Evolutionary conservation across 164 flowering plant genomes (phyloP).

Genomic region (Piper longum): DNA sequence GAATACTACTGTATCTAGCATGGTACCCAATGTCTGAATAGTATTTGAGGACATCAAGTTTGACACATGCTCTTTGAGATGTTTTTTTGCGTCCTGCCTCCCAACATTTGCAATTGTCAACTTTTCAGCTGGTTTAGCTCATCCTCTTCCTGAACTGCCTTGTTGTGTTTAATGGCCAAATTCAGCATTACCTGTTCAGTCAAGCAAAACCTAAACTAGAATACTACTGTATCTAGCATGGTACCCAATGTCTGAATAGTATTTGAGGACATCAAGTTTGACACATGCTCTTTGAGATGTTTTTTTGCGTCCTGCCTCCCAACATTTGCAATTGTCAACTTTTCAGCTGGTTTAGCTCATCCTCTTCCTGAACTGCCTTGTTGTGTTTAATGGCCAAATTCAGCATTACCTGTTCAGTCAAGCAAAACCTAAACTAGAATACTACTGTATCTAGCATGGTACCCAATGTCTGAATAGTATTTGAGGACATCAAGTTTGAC

Average conservation of each 20-base stretch:
- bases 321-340: conserved; percentile 84
- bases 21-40: conserved; percentile 72
- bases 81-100: conserved; percentile 63
- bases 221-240: conserved; percentile 25
- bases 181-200: conserved; percentile 68
- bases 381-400: conserved; percentile 69
- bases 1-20: conserved; percentile 18
- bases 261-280: conserved; percentile 76
- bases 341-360: conserved; percentile 68
- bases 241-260: conserved; percentile 78
- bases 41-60: conserved; percentile 86
- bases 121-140: conserved; percentile 77
- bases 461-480: conserved; percentile 74
- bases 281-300: conserved; percentile 24
- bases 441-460: conserved; percentile 33
- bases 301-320: conserved; percentile 77
- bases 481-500: conserved; percentile 67
- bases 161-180: conserved; percentile 73
- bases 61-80: conserved; percentile 23
- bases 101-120: conserved; percentile 88
- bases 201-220: no score
- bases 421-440: neutral
- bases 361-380: conserved; percentile 49
- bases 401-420: conserved; percentile 62
- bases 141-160: conserved; percentile 41